Base-by-base conservation (phyloP, 139 green algal genomes). In the Nannochloris sp. region DNA sequence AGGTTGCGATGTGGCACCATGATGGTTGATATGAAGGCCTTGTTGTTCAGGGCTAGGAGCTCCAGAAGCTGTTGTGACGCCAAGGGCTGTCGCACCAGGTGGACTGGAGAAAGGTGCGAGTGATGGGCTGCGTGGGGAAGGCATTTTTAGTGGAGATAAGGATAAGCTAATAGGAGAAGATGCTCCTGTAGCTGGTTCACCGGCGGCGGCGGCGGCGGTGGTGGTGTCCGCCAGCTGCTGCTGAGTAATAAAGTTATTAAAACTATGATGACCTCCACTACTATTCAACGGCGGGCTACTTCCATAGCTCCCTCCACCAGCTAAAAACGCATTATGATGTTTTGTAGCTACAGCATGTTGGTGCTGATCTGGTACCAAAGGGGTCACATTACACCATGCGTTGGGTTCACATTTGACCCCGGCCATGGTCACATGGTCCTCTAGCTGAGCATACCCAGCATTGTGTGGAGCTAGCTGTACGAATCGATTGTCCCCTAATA, bases 401-500 rank as follows among this genome's bases (percentile, higher is more conserved):
- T 89, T 92, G 47, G 70, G 74, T 8, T 71, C 44, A 8, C 70
- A 27, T n/a, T 56, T 46, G 48, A 95, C 67, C n/a, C 87, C 81
- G 23, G 77, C 85, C 19, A 70, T 47, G 1, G 32, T 53, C 58
- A 86, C 68, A 68, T 95, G 88, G 4, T 46, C 76, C n/a, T 64
- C 10, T 61, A 91, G 79, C 29, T 72, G 68, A 61, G 86, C 79
- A 57, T 90, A 95, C 29, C 81, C 69, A 0, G 84, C 88, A 76
- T 91, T 90, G 77, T 87, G 87, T 2, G 90, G 90, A 7, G 84
- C 90, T 53, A 96, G 71, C 65, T 86, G 77, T 31, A 91, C 38
- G 70, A 89, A 90, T 71, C 81, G 80, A 72, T 85, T 91, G 80
- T 92, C 87, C 0, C 87, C 87, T 34, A 89, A 62, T 29, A 95